Conservation (phyloP, 2,329 filamentous ascomycete species). For the Colletotrichum lentis region DNA sequence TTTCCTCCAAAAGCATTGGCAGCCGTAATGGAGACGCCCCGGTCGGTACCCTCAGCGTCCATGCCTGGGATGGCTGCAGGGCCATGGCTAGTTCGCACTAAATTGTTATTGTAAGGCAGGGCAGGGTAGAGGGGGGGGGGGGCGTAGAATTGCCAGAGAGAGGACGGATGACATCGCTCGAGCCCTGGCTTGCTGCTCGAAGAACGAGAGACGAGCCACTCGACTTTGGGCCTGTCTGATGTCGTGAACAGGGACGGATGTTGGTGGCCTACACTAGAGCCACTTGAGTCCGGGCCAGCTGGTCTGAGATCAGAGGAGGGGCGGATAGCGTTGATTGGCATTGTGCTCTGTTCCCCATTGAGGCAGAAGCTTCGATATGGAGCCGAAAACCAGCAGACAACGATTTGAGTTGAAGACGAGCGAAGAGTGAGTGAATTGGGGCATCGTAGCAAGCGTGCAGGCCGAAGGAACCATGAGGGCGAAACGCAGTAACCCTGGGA, state of each 20-base stretch:
- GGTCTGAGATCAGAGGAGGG: conserved; percentile 17
- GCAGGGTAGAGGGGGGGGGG: background rate
- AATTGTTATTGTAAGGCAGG: conserved; percentile 7
- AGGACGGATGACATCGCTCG: conserved; percentile 31
- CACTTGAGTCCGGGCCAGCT: conserved; percentile 10
- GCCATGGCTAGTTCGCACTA: conserved; percentile 24
- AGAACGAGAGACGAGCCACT: conserved; percentile 22
- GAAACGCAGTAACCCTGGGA: background rate
- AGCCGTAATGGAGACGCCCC: conserved; percentile 24
- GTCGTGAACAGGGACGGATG: background rate
- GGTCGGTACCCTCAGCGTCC: conserved; percentile 34
- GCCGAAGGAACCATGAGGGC: background rate
- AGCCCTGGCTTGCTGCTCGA: conserved; percentile 21
- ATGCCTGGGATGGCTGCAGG: conserved; percentile 33
- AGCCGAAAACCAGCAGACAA: background rate
- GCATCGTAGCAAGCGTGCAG: background rate
- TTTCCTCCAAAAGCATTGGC: conserved; percentile 37
- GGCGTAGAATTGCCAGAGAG: conserved; percentile 14
- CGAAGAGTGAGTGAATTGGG: background rate
- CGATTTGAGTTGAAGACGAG: background rate
- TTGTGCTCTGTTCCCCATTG: conserved; percentile 21
- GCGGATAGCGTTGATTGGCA: conserved; percentile 21
- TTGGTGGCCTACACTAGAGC: conserved; percentile 1
- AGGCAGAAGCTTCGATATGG: conserved; percentile 26
- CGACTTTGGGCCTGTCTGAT: conserved; percentile 9